Base-by-base conservation (phyloP, 305 asterid genomes). In the Fraxinus nigra region DNA sequence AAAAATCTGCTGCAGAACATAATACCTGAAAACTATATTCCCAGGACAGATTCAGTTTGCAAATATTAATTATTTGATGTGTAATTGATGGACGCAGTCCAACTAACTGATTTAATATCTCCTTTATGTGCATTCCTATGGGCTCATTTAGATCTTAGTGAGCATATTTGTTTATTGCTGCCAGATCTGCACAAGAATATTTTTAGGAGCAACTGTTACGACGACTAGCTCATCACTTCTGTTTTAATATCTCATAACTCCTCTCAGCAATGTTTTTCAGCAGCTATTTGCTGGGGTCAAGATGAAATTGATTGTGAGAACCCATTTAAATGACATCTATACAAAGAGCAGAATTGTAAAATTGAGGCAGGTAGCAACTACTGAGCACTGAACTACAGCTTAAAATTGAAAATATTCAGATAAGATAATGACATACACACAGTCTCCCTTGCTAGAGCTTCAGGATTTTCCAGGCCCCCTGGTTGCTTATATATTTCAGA, bases 371-470 rank as follows among this genome's bases (percentile, higher is more conserved):
- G 63, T 30, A 73, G 61, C 65, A 61, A 6, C 67, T 24, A n/a
- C 43, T 26, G 11, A 65, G 73, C 18, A 75, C 24, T 48, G 11
- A 61, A 83, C 46, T 79, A 28, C 76, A 37, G 72, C 74, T 54
- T 54, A 79, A 48, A 38, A 4, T 16, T 26, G 67, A 70, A 34
- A 75, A 32, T 67, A 26, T 72, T 79, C 59, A 72, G 72, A 33
- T 28, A 74, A 79, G 33, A 51, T 76, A 76, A 67, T 56, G 75
- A 86, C 98, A 74, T 89, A 94, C 98, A 95, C 73, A 93, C 96
- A 13, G 98, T 92, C 86, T 91, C 97, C 89, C 97, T 89, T 20
- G 97, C 97, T 79, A 93, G 91, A 84, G 87, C 87, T 90, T 92
- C 98, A 78, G 97, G 98, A 93, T 93, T 86, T 46, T 88, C 90